Evolutionary conservation across 371 early-diverging fungal species (phyloP).

Genomic region (Rhizomucor pusillus): DNA sequence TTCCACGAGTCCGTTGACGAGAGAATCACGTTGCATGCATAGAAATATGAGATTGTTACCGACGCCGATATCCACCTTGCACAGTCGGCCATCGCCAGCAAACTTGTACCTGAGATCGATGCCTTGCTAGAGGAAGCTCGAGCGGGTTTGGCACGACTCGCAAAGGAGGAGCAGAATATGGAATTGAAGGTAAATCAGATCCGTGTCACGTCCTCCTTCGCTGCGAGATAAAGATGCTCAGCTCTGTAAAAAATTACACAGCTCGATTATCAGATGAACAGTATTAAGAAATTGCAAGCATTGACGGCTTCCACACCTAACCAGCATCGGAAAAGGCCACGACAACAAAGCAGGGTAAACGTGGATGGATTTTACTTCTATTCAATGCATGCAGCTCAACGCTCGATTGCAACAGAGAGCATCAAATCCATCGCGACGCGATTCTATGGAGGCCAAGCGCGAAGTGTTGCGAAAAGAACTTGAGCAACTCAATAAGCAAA

Average conservation of each 20-base stretch:
- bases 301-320: too few species aligned
- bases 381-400: too few species aligned
- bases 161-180: constrained; percentile 7
- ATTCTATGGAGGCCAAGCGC: not conserved
- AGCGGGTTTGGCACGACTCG: not conserved
- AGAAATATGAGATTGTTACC: constrained; percentile 14
- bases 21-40: not conserved
- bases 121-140: not conserved
- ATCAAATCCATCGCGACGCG: too few species aligned
- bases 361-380: too few species aligned
- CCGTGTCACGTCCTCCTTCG: too few species aligned
- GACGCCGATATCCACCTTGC: constrained; percentile 9
- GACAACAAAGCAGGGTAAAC: too few species aligned
- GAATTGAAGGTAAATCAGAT: constrained; percentile 10
- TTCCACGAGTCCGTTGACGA: not conserved
- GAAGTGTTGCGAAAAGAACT: not conserved
- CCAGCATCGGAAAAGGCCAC: too few species aligned
- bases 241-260: too few species aligned
- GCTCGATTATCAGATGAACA: too few species aligned
- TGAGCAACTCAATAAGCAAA: not conserved
- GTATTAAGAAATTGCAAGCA: too few species aligned
- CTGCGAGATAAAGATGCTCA: too few species aligned
- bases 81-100: constrained; percentile 1
- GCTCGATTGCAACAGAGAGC: too few species aligned
- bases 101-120: constrained; percentile 7